phyloP scores from a whole-genome alignment of 2,329 filamentous ascomycete genomes.

The Zasmidium cellare region DNA sequence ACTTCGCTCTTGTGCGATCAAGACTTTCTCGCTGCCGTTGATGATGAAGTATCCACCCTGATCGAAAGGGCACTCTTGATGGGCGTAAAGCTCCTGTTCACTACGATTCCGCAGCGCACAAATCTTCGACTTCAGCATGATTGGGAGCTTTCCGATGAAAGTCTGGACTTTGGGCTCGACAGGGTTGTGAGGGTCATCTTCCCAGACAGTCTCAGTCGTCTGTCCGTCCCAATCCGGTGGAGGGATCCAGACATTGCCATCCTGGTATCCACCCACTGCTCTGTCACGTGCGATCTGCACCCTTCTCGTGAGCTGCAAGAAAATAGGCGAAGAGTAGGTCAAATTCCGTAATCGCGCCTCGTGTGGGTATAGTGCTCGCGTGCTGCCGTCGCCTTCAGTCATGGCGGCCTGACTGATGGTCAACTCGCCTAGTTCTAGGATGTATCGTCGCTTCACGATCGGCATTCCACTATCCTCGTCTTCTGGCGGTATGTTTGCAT shows the following conservation, averaged over 20 bases:
- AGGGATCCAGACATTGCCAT: constrained; percentile 49
- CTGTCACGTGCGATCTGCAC: constrained; percentile 80
- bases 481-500: constrained; percentile 80
- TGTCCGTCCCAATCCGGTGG: constrained; percentile 37
- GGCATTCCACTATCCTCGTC: constrained; percentile 66
- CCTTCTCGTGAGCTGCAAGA: constrained; percentile 83
- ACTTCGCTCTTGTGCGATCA: constrained; percentile 96
- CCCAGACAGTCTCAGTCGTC: constrained; percentile 48
- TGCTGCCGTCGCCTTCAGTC: constrained; percentile 88
- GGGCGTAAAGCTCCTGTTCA: constrained; percentile 82
- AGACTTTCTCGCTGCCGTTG: constrained; percentile 97
- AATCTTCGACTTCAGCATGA: constrained; percentile 97
- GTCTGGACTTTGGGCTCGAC: constrained; percentile 54
- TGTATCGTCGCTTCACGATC: constrained; percentile 85
- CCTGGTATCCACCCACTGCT: constrained; percentile 60
- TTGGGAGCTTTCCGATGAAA: constrained; percentile 92
- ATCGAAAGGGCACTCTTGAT: constrained; percentile 97
- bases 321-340: constrained; percentile 90
- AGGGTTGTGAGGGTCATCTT: constrained; percentile 32
- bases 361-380: constrained; percentile 83
- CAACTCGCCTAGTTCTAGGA: constrained; percentile 90
- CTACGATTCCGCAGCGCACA: constrained; percentile 83
- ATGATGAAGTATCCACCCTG: constrained; percentile 99
- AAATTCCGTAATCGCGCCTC: constrained; percentile 94
- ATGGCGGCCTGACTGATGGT: constrained; percentile 87